Evolutionary conservation across 2,329 filamentous ascomycete species (phyloP), one percentile per base, ranked within the genome.

Genomic region (Septoria petroselini): DNA sequence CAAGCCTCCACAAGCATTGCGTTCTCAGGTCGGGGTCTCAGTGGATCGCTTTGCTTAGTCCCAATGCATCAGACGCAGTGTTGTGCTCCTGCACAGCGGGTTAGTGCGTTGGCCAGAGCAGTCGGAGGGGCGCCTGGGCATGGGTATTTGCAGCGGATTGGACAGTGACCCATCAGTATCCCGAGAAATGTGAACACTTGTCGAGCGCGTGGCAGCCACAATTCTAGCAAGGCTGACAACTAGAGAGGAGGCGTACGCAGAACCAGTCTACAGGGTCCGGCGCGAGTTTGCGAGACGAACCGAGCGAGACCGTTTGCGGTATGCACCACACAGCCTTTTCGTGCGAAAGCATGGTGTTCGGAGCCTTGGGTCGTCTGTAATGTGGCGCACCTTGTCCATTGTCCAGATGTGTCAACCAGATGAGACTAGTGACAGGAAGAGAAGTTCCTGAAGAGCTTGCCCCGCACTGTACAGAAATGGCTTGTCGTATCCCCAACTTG

Each of bases 101-200:
- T 23, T 11, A 37, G 39, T 33, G 50, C 50, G 35, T 52, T 37
- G 50, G 44, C 50, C 41, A 52, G 50, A 48, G 37, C 50, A 48
- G 31, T 42, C 44, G 40, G 21, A 42, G 29, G 41, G 35, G 27
- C 18, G n/a, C 30, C 21, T n/a, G 23, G n/a, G 37, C 19, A 48
- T 27, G 23, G n/a, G 31, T 17, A 42, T 18, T 31, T 18, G 30
- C 37, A 19, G 14, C 30, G 35, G 19, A 45, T 52, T 51, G 50
- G 45, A 23, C 34, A 45, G 29, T 30, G 17, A 31, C 39, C 12
- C 9, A 40, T 52, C 49, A 38, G 49, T 23, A 39, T 34, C 43
- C 43, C 45, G 45, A 48, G 43, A 42, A 21, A 39, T 21, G 15
- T 30, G 29, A 18, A 25, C 21, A 35, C 37, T 41, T 14, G 27